Percentiles rank a stretch among this genome's conserved stretches.
Evolutionary conservation across 2,329 filamentous ascomycete species (phyloP).

Genomic region (Phyllosticta citribraziliensis): DNA sequence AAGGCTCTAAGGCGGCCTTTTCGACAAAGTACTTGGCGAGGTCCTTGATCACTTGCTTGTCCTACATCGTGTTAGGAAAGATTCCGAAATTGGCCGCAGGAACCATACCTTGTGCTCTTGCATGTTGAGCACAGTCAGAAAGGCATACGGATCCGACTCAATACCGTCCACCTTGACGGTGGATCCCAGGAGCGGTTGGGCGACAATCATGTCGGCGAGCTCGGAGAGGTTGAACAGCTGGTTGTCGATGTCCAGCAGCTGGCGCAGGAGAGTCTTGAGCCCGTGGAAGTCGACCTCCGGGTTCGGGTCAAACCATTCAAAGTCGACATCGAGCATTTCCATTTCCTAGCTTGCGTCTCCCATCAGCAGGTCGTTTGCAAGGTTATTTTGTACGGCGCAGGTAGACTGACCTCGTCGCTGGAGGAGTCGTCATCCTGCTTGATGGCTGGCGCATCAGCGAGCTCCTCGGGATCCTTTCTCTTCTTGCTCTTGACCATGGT

Average conservation of each 20-base stretch:
- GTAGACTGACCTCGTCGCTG: conserved; percentile 20
- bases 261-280: conserved; percentile 77
- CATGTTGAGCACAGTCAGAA: conserved; percentile 80
- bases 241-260: conserved; percentile 84
- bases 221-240: conserved; percentile 79
- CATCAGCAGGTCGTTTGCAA: conserved; percentile 1
- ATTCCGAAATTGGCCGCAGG: not conserved
- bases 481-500: conserved; percentile 29
- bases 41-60: conserved; percentile 61
- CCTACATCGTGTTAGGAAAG: conserved; percentile 26
- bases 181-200: conserved; percentile 79
- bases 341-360: conserved; percentile 53
- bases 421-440: conserved; percentile 22
- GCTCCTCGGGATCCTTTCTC: conserved; percentile 21
- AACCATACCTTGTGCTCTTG: conserved; percentile 54
- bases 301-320: conserved; percentile 97
- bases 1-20: conserved; percentile 42
- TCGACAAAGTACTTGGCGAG: conserved; percentile 61
- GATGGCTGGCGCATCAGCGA: conserved; percentile 24
- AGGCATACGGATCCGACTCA: conserved; percentile 83
- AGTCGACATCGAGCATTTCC: conserved; percentile 89
- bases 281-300: conserved; percentile 88
- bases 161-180: conserved; percentile 97
- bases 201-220: conserved; percentile 75
- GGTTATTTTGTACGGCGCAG: not conserved